Evolutionary conservation across 768 basidiomycete genomes (phyloP).

Genomic region (Auricularia heimuer): DNA sequence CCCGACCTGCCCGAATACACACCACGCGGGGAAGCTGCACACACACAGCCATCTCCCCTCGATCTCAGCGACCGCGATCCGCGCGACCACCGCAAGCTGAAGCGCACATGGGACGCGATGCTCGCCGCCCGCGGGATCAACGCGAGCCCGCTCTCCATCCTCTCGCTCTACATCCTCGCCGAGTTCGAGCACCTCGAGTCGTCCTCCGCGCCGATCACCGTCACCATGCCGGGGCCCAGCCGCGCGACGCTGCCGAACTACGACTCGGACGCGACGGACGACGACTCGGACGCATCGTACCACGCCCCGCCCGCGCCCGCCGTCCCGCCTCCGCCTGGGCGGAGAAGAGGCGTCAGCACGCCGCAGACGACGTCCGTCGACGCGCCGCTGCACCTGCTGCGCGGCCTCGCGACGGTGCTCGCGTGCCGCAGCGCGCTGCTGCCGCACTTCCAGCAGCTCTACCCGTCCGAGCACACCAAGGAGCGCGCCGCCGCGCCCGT

Average conservation of each 20-base stretch:
- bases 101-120: slow-evolving; percentile 1
- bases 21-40: background rate
- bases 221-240: background rate
- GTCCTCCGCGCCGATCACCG: background rate
- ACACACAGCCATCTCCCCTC: background rate
- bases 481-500: background rate
- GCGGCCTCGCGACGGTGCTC: background rate
- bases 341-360: background rate
- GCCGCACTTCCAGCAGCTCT: slow-evolving; percentile 1
- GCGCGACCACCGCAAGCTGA: slow-evolving; percentile 1
- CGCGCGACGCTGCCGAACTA: background rate
- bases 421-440: background rate
- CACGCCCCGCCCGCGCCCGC: background rate
- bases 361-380: background rate
- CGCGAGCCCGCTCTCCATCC: background rate
- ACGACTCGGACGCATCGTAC: background rate
- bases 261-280: background rate
- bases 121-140: slow-evolving; percentile 1
- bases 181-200: background rate
- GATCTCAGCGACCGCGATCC: background rate
- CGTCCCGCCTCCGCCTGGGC: background rate
- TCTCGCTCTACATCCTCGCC: background rate
- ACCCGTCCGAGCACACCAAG: background rate
- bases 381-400: background rate
- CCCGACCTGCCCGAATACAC: background rate